phyloP scores from a whole-genome alignment of 2,329 filamentous ascomycete genomes.

The Diaporthe sp. region DNA sequence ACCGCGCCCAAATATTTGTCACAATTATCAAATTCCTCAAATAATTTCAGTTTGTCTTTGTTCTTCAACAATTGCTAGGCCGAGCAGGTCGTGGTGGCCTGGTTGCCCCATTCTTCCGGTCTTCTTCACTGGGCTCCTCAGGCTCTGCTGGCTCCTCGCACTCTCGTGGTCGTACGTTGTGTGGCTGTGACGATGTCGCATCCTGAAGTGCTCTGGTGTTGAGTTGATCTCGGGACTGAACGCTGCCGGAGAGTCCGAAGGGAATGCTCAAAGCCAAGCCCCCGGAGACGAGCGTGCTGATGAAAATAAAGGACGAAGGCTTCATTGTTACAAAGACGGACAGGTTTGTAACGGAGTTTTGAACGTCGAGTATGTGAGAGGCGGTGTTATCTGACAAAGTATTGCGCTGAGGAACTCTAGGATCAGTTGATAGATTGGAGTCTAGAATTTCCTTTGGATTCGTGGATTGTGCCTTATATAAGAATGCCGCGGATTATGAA shows the following conservation, averaged over 20 bases:
- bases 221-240: not conserved
- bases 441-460: not conserved
- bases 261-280: not conserved
- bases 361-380: not conserved
- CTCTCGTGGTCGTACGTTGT: not conserved
- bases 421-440: too few species aligned
- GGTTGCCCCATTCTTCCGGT: not conserved
- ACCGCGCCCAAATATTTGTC: not conserved
- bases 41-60: not conserved
- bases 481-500: not conserved
- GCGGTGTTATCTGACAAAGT: not conserved
- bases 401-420: not conserved
- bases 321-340: not conserved
- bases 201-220: not conserved
- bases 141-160: conserved; percentile 11
- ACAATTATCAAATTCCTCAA: not conserved
- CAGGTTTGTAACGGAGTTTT: too few species aligned
- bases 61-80: not conserved
- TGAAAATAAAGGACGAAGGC: not conserved
- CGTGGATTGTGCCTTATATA: not conserved
- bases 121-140: conserved; percentile 12
- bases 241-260: not conserved
- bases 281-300: not conserved
- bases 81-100: not conserved
- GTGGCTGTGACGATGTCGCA: not conserved